phyloP scores from a whole-genome alignment of 768 basidiomycete species.

The Lanmaoa pseudosensibilis region DNA sequence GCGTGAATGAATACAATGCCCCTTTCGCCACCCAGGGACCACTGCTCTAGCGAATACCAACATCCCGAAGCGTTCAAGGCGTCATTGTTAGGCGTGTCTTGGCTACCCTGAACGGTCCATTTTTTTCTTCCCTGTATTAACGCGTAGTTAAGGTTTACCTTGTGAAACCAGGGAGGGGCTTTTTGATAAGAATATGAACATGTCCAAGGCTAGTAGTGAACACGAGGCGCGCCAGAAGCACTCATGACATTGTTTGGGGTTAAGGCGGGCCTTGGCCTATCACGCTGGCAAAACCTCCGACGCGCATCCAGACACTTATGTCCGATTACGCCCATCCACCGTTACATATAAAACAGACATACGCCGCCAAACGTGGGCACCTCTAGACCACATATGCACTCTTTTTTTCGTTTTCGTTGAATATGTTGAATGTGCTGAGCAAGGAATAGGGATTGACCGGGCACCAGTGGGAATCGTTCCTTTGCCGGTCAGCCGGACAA shows the following conservation, averaged over 20 bases:
- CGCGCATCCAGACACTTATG: not conserved
- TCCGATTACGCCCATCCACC: slow-evolving; percentile 1
- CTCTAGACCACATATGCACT: not conserved
- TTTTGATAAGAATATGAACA: slow-evolving; percentile 8
- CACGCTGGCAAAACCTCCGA: slow-evolving; percentile 1
- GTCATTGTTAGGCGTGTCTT: slow-evolving; percentile 14
- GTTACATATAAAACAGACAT: not conserved
- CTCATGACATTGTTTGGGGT: slow-evolving; percentile 22
- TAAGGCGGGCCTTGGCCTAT: slow-evolving; percentile 12
- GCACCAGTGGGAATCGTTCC: not conserved
- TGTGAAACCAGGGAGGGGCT: slow-evolving; percentile 9
- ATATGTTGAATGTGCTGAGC: too few relatives aligned
- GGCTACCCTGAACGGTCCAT: slow-evolving; percentile 14
- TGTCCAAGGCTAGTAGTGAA: not conserved
- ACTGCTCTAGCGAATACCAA: slow-evolving; percentile 16
- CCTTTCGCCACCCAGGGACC: slow-evolving; percentile 28
- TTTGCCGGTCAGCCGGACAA: not conserved
- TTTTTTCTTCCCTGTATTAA: slow-evolving; percentile 15
- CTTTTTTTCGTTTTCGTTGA: not conserved
- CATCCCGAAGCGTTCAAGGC: slow-evolving; percentile 16
- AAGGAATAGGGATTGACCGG: not conserved
- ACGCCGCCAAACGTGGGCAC: not conserved
- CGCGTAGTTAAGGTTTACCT: slow-evolving; percentile 23
- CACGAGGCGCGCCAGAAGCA: slow-evolving; percentile 34
- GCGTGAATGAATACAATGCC: slow-evolving; percentile 9